Evolutionary conservation across 1,284 basidiomycete species (phyloP), one percentile per base, ranked within the genome.

Genomic region (Cutaneotrichosporon dermatis): DNA sequence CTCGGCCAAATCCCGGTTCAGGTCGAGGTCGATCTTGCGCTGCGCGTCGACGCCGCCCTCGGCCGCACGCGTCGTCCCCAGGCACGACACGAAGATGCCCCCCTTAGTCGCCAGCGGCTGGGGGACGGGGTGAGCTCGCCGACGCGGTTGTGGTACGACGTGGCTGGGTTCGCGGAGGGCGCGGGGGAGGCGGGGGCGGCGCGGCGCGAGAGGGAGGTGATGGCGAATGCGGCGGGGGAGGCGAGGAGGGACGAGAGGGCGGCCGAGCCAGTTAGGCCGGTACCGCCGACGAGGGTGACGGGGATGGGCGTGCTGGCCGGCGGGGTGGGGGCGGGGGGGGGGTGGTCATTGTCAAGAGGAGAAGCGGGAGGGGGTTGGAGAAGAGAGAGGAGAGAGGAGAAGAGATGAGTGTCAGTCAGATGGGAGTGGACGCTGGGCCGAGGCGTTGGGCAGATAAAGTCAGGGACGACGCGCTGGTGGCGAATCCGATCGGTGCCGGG

Each of bases 271-370:
- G 76, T 77, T 5, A 78, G 71, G 42, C 76, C 76, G 2, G 76
- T 78, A 4, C 70, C 68, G 45, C 76, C 76, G 37, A 70, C 69
- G 15, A 77, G 66, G 13, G 73, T 74, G 54, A 78, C 53, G 15
- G 68, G 56, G 35, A 35, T 56, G 3, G n/a, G n/a, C n/a, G n/a
- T n/a, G 55, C 45, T 3, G 34, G 34, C 11, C 46, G n/a, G 37
- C 37, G 6, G 37, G 43, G 15, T 44, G 43, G 36, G 50, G 50
- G 25, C 1, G 36, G 36, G 9, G 36, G n/a, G 4, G 36, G 35
- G 15, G 50, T 40, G 15, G 36, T 39, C 50, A 40, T 40, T 6
- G 9, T 15, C 25, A 35, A 7, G 48, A 13, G 9, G 35, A 25
- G 43, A 25, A 7, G 12, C 8, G 43, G n/a, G 13, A 9, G 15